Conservation (phyloP, 345 rosid genomes). For the Gossypium longicalyx region DNA sequence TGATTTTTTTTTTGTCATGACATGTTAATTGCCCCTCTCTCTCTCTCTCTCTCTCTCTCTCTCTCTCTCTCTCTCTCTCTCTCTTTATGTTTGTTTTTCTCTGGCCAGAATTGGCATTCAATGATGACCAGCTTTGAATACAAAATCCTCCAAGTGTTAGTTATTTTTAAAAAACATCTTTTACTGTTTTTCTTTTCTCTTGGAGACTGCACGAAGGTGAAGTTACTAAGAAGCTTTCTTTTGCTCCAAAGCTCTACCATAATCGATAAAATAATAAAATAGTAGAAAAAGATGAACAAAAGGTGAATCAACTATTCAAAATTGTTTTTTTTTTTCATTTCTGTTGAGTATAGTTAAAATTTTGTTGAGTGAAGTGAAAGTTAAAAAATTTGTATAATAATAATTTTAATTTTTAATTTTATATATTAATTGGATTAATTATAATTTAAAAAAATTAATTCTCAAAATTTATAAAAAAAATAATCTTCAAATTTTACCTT, state of each 20-base stretch:
- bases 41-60: not conserved
- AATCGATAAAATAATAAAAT: not conserved
- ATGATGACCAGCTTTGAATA: conserved; percentile 31
- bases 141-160: not conserved
- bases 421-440: too few species aligned
- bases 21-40: conserved; percentile 22
- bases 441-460: too few species aligned
- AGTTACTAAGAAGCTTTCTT: conserved; percentile 29
- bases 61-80: not conserved
- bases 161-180: not conserved
- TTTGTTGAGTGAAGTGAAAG: too few species aligned
- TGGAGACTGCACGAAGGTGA: conserved; percentile 19
- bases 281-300: not conserved
- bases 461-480: too few species aligned
- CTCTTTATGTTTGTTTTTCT: not conserved
- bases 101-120: conserved; percentile 24
- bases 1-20: conserved; percentile 52
- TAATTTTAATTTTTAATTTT: too few species aligned
- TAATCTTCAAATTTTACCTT: too few species aligned
- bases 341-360: too few species aligned
- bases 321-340: too few species aligned
- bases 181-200: conserved; percentile 18
- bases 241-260: not conserved
- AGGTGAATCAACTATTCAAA: too few species aligned
- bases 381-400: too few species aligned